Base-by-base conservation (phyloP, 257 asterid genomes). In the Solanum sejunctum region DNA sequence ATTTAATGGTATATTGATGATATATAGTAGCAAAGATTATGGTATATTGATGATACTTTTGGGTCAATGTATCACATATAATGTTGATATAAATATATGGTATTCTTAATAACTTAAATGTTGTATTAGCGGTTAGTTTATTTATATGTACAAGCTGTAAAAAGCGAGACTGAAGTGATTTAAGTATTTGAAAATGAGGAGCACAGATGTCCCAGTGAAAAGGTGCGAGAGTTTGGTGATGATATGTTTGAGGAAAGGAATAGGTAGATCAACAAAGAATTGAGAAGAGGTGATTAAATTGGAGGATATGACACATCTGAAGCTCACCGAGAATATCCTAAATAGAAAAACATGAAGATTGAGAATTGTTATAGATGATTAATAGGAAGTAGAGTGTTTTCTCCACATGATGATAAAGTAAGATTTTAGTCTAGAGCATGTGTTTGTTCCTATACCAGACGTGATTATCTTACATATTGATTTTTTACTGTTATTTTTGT, bases 271-370 rank as follows among this genome's bases (percentile, higher is more conserved):
- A 2, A 49, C 3, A 3, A 49, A 49, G 5, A 21, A 23, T 58
- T 11, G 7, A n/a, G 13, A 6, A 61, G 17, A 23, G n/a, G 0
- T 21, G 26, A 61, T 61, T 23, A 61, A 2, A 6, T 1, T 23
- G 10, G 12, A 18, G 0, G 10, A 15, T 1, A 15, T 15, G 60
- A 55, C 3, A 55, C n/a, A 60, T 60, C 0, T 1, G 3, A 6
- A 1, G 16, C 32, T n/a, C 32, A 60, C 12, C 1, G 0, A 60
- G 3, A 0, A n/a, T n/a, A 60, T 1, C 1, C 0, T 18, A 56
- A 18, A 18, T 56, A 56, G 0, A 3, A 56, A 56, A 56, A 17
- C 0, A 56, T 56, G 0, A 58, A 4, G 15, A 1, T n/a, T 1
- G 10, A 63, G 70, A 4, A 63, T 23, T 23, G 12, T 11, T 8